Evolutionary conservation across 331 rosid species (phyloP), one percentile per base, ranked within the genome.

Genomic region (Phaseolus coccineus): DNA sequence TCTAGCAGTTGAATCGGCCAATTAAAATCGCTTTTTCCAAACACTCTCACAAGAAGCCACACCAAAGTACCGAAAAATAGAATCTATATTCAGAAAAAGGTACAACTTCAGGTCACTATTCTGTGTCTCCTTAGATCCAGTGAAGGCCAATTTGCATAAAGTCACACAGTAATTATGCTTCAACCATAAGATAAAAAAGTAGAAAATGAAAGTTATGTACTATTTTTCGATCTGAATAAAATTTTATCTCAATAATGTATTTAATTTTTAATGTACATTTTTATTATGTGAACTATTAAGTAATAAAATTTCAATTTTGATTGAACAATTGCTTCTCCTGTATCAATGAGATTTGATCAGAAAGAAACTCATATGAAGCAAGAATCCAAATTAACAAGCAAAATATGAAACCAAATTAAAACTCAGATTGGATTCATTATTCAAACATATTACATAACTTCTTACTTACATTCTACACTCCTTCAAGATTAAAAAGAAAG

Each of bases 71-170:
- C 77, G 9, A 69, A 48, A 69, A 62, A 42, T 30, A 22, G 77
- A 79, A 59, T 82, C 81, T 22, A 68, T 46, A 27, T 40, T 65
- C 3, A 24, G 52, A 28, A 40, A 69, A 69, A 19, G 28, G 22
- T 31, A 62, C n/a, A 77, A 42, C 13, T 10, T 55, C 28, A 77
- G 31, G 40, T 58, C 53, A 57, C 46, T 68, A 61, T 61, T 66
- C 15, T 22, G 1, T 16, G 24, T 16, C 48, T 37, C 12, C 16
- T 16, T 27, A 62, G 67, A 28, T 61, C 33, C 67, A 61, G 4
- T 28, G 5, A 39, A 61, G 2, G 1, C 10, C 15, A 28, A 61
- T 30, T 59, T 61, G 2, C 40, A 58, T 12, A 2, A 37, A 27
- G 12, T 58, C 35, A 25, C 5, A 57, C 6, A 11, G 7, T 57